Evolutionary conservation across 2,329 filamentous ascomycete species (phyloP).

Genomic region (Colletotrichum agaves): DNA sequence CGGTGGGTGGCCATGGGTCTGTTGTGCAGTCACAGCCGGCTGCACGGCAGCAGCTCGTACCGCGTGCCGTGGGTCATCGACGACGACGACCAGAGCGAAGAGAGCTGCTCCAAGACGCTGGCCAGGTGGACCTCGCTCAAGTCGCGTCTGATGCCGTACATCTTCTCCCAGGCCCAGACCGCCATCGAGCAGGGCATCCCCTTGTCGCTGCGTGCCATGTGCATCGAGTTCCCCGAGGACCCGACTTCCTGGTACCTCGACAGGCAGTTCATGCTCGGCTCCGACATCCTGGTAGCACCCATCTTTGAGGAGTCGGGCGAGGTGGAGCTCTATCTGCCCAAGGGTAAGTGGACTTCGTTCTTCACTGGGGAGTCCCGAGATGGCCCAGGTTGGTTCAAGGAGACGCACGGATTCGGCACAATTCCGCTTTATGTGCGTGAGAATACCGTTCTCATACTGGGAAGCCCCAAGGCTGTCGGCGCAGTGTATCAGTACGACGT

Average conservation of each 20-base stretch:
- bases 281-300: constrained; percentile 70
- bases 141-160: constrained; percentile 63
- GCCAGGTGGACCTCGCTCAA: constrained; percentile 61
- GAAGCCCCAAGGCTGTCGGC: constrained; percentile 51
- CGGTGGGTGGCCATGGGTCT: constrained; percentile 82
- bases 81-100: constrained; percentile 65
- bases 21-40: constrained; percentile 74
- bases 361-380: constrained; percentile 60
- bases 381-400: constrained; percentile 67
- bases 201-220: constrained; percentile 71
- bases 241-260: constrained; percentile 75
- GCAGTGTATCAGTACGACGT: constrained; percentile 59
- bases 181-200: constrained; percentile 64
- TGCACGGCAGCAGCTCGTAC: constrained; percentile 77
- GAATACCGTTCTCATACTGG: constrained; percentile 60
- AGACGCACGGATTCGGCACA: constrained; percentile 68
- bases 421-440: constrained; percentile 69
- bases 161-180: constrained; percentile 56
- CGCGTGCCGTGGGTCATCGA: constrained; percentile 82
- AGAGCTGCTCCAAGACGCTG: constrained; percentile 63
- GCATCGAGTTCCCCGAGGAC: constrained; percentile 77
- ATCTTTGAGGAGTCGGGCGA: constrained; percentile 71
- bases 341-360: constrained; percentile 59
- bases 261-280: constrained; percentile 79
- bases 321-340: constrained; percentile 73